Base-by-base conservation (phyloP, 2,329 filamentous ascomycete genomes). In the Cladosporium colombiae region DNA sequence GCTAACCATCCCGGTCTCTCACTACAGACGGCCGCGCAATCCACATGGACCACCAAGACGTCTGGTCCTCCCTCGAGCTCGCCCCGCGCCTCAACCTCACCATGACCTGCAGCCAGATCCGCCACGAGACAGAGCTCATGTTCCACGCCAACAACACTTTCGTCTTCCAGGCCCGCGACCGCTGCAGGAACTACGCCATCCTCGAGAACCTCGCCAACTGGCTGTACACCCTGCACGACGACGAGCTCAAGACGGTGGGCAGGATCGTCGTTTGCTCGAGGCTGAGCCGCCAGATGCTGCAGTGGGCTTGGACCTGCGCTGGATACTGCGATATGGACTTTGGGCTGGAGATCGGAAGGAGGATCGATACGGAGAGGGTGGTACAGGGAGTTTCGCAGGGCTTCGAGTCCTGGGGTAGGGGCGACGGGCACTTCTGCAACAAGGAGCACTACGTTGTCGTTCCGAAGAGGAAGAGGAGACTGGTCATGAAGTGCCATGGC, bases 21-120 rank as follows among this genome's bases (percentile, higher is more conserved):
- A 55, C 49, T 8, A 37, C 50, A 63, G 61, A 63, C n/a, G 11
- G 11, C 61, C 25, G 14, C 25, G n/a, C 23, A 13, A 63, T 63
- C 50, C 49, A 56, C 50, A 46, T 56, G 27, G 33, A 53, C 50
- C 61, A 27, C 50, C 21, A n/a, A 14, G 7, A 16, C 33, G 18
- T n/a, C 31, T 40, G 33, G 49, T 11, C 6, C 49, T 8, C 55
- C 58, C 46, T 46, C 66, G 53, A 58, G 50, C 56, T 53, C 53
- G 21, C 65, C 59, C 21, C 29, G 21, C 65, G 50, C 23, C 70
- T 73, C 33, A n/a, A 40, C 56, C 13, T 71, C 44, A 69, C 72
- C n/a, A 67, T 33, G 6, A 70, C 70, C 29, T 74, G 71, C 66
- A 65, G 62, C 27, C 71, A 74, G 57, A 71, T 74, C 66, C 70